Conservation (phyloP, 2,329 filamentous ascomycete genomes). For the Penicillium sp. region DNA sequence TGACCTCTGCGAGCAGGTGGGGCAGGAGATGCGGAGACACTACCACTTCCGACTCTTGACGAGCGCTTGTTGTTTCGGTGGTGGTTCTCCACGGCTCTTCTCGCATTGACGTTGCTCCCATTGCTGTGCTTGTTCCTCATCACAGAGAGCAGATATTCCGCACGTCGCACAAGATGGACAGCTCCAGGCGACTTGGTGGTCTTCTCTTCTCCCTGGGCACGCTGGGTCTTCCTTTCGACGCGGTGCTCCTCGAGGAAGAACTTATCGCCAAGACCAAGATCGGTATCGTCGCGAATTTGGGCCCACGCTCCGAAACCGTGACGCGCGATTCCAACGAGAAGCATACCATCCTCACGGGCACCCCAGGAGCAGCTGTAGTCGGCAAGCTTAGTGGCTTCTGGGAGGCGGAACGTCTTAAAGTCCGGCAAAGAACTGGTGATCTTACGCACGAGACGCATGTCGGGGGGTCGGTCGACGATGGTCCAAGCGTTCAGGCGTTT, state of each 20-base stretch:
- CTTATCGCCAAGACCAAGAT: conserved; percentile 80
- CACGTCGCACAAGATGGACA: conserved; percentile 88
- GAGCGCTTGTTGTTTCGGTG: conserved; percentile 88
- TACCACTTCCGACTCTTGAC: conserved; percentile 31
- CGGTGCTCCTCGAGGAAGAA: conserved; percentile 96
- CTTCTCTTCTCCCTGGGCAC: conserved; percentile 56
- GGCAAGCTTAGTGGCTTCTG: conserved; percentile 86
- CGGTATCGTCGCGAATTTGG: conserved; percentile 84
- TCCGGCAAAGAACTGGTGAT: conserved; percentile 61
- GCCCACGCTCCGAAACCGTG: conserved; percentile 96
- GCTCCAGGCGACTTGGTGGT: conserved; percentile 80
- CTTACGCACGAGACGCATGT: conserved; percentile 76
- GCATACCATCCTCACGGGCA: conserved; percentile 90
- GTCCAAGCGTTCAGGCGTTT: conserved; percentile 96
- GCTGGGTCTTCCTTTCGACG: conserved; percentile 95
- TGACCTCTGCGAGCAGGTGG: conserved; percentile 39
- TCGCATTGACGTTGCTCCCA: conserved; percentile 55
- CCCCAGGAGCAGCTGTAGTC: conserved; percentile 92
- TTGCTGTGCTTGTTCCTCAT: conserved; percentile 81
- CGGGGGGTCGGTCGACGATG: conserved; percentile 80
- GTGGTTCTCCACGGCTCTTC: conserved; percentile 81
- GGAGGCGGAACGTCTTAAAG: conserved; percentile 73
- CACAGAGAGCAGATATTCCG: conserved; percentile 93
- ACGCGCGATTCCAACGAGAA: conserved; percentile 83
- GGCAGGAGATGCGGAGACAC: conserved; percentile 43